Percentiles rank a stretch among this genome's conserved stretches.
Conservation (phyloP, 768 basidiomycete genomes). For the Pleurotus cornucopiae region DNA sequence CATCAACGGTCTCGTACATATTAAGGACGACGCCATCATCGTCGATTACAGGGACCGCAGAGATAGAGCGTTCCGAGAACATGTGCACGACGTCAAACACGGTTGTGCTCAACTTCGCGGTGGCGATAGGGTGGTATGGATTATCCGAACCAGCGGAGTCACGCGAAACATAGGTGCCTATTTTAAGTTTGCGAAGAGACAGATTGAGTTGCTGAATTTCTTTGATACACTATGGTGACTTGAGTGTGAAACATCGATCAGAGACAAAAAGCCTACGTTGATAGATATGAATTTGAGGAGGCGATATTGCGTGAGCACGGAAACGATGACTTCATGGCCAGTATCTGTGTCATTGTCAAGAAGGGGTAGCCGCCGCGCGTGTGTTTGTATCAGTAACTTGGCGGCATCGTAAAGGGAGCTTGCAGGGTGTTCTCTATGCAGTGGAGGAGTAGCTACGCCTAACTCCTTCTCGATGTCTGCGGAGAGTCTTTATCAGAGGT, state of each 20-base stretch:
- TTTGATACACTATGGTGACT: constrained; percentile 61
- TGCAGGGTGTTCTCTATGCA: constrained; percentile 83
- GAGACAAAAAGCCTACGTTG: constrained; percentile 56
- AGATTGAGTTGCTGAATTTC: constrained; percentile 81
- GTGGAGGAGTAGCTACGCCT: constrained; percentile 87
- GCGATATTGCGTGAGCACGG: constrained; percentile 94
- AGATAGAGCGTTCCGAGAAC: constrained; percentile 94
- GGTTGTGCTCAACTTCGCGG: constrained; percentile 84
- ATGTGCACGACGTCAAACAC: constrained; percentile 99
- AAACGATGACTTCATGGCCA: constrained; percentile 92
- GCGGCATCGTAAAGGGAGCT: constrained; percentile 89
- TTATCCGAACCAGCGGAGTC: constrained; percentile 46
- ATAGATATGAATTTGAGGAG: constrained; percentile 98
- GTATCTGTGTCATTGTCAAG: constrained; percentile 93
- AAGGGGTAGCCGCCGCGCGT: constrained; percentile 89
- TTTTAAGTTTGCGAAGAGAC: constrained; percentile 80
- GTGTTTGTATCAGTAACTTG: constrained; percentile 87
- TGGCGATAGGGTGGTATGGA: constrained; percentile 87
- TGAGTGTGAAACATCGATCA: constrained; percentile 9
- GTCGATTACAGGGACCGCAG: constrained; percentile 95
- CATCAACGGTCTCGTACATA: constrained; percentile 97
- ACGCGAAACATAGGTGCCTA: constrained; percentile 86
- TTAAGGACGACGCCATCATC: constrained; percentile 91
- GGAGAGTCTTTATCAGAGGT: constrained; percentile 7
- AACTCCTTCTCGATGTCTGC: constrained; percentile 92